Evolutionary conservation across 768 basidiomycete genomes (phyloP), one percentile per base, ranked within the genome.

Genomic region (Podaxis mareebaensis): DNA sequence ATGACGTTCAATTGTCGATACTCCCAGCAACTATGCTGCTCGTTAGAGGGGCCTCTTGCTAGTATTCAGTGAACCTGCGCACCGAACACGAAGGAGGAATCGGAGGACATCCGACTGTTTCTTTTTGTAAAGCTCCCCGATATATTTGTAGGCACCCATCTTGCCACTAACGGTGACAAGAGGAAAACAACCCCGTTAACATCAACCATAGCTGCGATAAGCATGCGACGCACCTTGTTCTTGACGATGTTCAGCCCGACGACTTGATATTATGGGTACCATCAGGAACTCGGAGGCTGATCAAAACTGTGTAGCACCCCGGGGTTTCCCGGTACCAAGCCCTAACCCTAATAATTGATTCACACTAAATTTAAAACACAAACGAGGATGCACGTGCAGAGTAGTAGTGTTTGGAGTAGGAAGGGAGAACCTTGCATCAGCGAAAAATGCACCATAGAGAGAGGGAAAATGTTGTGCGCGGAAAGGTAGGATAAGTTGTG

Each of bases 1-100:
- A 98, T 93, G 69, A 99, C 95, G 71, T 97, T 95, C 73, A 99
- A 81, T 77, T 99, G 97, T 69, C 97, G 92, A 83, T 95, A 97
- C 75, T 98, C 96, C 96, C 96, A 97, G 87, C 95, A 96, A 71
- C 92, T 94, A 55, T 58, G 39, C 36, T 10, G 39, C 15, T 28
- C 30, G 26, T 66, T 58, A 55, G 33, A 13, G 17, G 46, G 15
- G 39, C 7, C 49, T 39, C 26, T 28, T n/a, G 11, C 22, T 22
- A 40, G 8, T 30, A 51, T 17, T 54, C 39, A 60, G 8, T 54
- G 44, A 56, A 46, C 26, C 55, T 52, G 78, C 88, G 53, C 74
- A 94, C 90, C 96, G 85, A 69, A 99, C 96, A 73, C 97, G 95
- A 73, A 96, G 90, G 68, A 99, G 85, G 84, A 99, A 99, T 70